Conservation (phyloP, 2,329 filamentous ascomycete genomes). For the Parastagonospora avenae region DNA sequence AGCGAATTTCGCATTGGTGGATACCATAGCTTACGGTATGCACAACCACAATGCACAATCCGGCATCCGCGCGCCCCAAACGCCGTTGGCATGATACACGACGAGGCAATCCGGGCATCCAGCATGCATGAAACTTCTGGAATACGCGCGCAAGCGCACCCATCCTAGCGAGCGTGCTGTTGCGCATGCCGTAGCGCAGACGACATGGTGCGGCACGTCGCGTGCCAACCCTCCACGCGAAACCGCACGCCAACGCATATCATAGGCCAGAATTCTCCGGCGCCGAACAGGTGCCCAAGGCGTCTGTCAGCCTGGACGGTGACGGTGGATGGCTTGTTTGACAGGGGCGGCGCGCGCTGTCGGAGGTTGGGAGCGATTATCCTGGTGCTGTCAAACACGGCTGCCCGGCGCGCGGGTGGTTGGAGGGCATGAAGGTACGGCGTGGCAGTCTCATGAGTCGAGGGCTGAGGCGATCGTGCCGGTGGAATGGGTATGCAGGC, state of each 20-base stretch:
- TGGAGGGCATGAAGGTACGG: no score
- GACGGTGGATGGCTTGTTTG: neutral
- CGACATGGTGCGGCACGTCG: slow-evolving; percentile 11
- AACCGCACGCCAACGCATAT: neutral
- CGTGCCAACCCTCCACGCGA: slow-evolving; percentile 7
- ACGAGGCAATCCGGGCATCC: neutral
- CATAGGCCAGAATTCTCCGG: neutral
- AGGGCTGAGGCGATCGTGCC: no score
- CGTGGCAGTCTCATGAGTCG: no score
- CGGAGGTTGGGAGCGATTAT: neutral
- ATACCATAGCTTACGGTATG: neutral
- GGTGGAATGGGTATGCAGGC: no score
- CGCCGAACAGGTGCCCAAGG: neutral
- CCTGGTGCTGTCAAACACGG: neutral
- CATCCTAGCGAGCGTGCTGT: neutral
- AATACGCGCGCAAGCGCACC: neutral
- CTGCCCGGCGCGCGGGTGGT: no score
- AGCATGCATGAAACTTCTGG: slow-evolving; percentile 3
- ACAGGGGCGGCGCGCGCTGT: neutral
- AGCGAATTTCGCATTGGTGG: neutral
- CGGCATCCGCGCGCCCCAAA: neutral
- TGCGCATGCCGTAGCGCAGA: neutral
- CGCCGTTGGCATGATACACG: neutral
- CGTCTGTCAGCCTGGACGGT: neutral
- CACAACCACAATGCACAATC: neutral